Evolutionary conservation across 768 basidiomycete species (phyloP), one percentile per base, ranked within the genome.

Genomic region (Exidia glandulosa): DNA sequence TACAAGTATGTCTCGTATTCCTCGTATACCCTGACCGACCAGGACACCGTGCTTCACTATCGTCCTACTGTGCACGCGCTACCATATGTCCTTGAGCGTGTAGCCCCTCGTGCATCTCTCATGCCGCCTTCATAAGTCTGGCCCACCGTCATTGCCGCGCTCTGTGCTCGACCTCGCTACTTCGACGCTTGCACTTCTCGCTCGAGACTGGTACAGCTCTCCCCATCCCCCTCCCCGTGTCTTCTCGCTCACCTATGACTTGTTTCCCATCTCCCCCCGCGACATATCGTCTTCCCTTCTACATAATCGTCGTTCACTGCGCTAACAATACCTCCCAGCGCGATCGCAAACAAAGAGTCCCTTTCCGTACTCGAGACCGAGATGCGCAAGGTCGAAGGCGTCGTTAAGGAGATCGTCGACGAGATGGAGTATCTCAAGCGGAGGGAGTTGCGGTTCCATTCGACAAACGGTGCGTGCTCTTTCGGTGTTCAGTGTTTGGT

Each of bases 301-400:
- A 19, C 36, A 12, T 19, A 19, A 10, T 37, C 19, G 12, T 7
- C 16, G 16, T 36, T 7, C 34, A 16, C 34, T 7, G 34, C 34
- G 16, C 34, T 36, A 16, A 36, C 61, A 23, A 33, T 34, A n/a
- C n/a, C n/a, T n/a, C n/a, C n/a, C n/a, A n/a, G 94, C 66, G 96
- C 96, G 29, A 99, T 98, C 71, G 96, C 96, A 10, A 97, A 96
- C 74, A 94, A 97, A 71, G 96, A 99, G 71, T 94, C 91, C 1
- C 78, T 98, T 0, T 96, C 93, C 5, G 89, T 88, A 0, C 82
- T 99, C 23, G 96, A 99, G 74, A 94, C 92, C 0, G 96, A 98
- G 72, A 97, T 98, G 94, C 84, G 94, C 41, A 98, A 98, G 68
- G 79, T 99, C 2, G 96, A 99, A 71, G 94, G 92, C 0, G 72